Evolutionary conservation across 129 eudicot species (phyloP).

Genomic region (Ambrosia artemisiifolia): DNA sequence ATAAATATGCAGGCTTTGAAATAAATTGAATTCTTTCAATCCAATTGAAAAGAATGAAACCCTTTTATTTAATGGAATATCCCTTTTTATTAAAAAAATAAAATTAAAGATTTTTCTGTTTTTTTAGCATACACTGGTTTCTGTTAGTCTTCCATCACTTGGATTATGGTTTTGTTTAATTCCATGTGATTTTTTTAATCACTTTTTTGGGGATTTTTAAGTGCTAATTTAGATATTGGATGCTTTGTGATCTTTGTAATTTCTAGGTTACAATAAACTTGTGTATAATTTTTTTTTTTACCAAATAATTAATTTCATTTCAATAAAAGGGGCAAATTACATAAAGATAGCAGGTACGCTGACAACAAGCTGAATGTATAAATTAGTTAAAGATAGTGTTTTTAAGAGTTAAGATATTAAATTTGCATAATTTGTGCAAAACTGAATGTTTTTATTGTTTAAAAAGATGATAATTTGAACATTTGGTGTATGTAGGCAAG

Average conservation of each 20-base stretch:
- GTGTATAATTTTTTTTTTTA: too few relatives aligned
- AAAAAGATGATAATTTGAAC: slow-evolving; percentile 6
- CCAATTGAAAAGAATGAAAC: neutral
- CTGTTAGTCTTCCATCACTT: neutral
- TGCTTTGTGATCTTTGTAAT: neutral
- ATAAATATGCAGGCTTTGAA: neutral
- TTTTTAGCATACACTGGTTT: neutral
- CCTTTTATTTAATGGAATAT: too few relatives aligned
- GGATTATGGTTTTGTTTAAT: neutral
- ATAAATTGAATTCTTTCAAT: neutral
- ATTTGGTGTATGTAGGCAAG: slow-evolving; percentile 60
- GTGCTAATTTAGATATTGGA: neutral
- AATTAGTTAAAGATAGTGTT: neutral
- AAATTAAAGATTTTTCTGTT: neutral
- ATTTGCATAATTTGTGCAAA: neutral
- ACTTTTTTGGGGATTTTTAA: neutral
- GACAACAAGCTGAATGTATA: too few relatives aligned
- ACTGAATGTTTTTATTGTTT: neutral
- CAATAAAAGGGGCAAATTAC: too few relatives aligned
- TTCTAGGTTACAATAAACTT: slow-evolving; percentile 8
- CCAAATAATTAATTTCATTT: too few relatives aligned
- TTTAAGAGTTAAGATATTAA: neutral
- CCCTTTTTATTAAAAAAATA: too few relatives aligned
- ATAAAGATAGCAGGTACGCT: too few relatives aligned
- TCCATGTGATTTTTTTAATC: neutral